Base-by-base conservation (phyloP, 2,329 filamentous ascomycete genomes). In the Plectosphaerella sp. region DNA sequence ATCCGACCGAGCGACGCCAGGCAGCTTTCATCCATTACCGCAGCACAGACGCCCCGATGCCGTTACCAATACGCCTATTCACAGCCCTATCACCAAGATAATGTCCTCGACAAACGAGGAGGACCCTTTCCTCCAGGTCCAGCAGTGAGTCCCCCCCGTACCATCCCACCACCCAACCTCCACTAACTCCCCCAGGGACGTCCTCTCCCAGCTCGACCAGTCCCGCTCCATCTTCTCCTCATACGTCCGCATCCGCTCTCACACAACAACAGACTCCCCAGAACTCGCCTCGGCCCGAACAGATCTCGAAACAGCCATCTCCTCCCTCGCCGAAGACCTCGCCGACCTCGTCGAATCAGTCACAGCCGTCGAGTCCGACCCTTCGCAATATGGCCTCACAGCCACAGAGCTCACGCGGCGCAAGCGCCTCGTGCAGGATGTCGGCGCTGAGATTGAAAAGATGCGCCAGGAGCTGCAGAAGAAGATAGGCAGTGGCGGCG, bases 221-320 rank as follows among this genome's bases (percentile, higher is more conserved):
- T 88, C 90, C 50, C 87, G 93, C 10, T 87, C 92, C 49, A 85
- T 97, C 52, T 97, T 97, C 78, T 86, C 89, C 58, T 97, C 92
- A 15, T 99, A 96, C 76, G 82, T 96, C 43, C 93, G 94, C 66
- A 99, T 99, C 73, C 90, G 91, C 65, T 94, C 91, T 45, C 86
- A 96, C 24, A 82, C 86, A 54, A 86, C 86, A 41, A 73, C 86
- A 14, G 77, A 78, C 43, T 92, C 89, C 16, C 91, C 91, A 12
- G 94, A 99, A 68, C 89, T 99, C 54, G 83, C 89, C 64, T 84
- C 87, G 49, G 93, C 88, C 45, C 82, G 86, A 52, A 67, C 80
- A 52, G 88, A 92, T 60, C 85, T 94, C 62, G 77, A 83, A 58
- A 61, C 72, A 35, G 75, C 87, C 22, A 82, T 94, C 52, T 75